Conservation (phyloP, 2,329 filamentous ascomycete genomes). For the Venturiaceae sp. region DNA sequence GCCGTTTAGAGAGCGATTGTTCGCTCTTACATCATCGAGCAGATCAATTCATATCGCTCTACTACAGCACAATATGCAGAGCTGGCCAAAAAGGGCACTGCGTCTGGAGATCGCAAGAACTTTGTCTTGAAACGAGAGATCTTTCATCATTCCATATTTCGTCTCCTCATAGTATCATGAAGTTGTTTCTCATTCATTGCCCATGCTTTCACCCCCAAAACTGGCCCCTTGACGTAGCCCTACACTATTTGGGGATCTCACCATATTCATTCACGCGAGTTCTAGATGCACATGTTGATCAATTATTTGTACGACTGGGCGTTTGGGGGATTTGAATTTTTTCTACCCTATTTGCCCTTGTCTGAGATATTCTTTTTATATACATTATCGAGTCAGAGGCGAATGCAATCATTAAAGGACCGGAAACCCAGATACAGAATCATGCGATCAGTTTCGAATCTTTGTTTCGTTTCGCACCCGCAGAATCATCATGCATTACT, state of each 20-base stretch:
- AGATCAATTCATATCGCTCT: neutral
- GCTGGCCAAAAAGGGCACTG: neutral
- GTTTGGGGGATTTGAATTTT: neutral
- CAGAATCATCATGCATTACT: neutral
- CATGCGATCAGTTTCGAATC: neutral
- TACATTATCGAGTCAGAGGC: neutral
- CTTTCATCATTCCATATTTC: neutral
- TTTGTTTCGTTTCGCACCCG: neutral
- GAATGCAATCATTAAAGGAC: neutral
- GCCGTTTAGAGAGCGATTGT: too few relatives aligned
- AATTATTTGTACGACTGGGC: neutral
- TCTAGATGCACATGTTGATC: neutral
- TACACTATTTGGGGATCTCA: neutral
- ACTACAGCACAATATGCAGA: neutral
- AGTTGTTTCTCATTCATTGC: neutral
- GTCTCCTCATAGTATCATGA: neutral
- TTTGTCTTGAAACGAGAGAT: neutral
- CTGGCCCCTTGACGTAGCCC: neutral
- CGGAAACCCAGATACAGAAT: neutral
- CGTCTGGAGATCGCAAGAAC: neutral
- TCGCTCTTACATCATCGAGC: neutral
- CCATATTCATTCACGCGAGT: neutral
- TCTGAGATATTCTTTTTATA: neutral
- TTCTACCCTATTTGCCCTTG: neutral
- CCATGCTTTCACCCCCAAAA: neutral